Evolutionary conservation across 2,329 filamentous ascomycete genomes (phyloP), one percentile per base, ranked within the genome.

Genomic region (Triangularia verruculosa): DNA sequence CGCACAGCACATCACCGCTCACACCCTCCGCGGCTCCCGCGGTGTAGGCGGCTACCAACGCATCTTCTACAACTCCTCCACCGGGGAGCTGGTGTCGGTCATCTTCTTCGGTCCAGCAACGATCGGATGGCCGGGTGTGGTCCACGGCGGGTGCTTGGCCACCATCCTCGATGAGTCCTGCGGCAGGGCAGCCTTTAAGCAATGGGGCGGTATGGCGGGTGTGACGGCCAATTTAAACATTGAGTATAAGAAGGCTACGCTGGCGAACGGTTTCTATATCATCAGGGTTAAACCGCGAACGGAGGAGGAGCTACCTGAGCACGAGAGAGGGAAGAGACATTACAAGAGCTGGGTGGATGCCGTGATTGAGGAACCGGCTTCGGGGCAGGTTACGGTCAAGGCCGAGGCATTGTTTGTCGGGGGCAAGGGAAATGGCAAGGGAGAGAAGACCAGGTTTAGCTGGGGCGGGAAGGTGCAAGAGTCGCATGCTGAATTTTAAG

Each of bases 101-200:
- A 78, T 93, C 4, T 90, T 82, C 79, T 82, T 93, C 61, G 91
- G 90, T 6, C 74, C 79, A n/a, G 84, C 80, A 1, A 72, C 89
- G 20, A 79, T 82, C 56, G 90, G 91, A 3, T 93, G 89, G 88
- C 90, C 90, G 1, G 83, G 84, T 12, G 80, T 90, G 47, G 86
- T 87, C 59, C 90, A 94, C 76, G 90, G 90, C 61, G 90, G 90
- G 13, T 80, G 83, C 6, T 80, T 90, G 57, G 88, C 87, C 7
- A 92, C 87, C 0, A 74, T 91, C 3, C 76, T 93, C 39, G 85
- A 91, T 73, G 90, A 93, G 78, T 84, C 82, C 59, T 79, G 91
- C 66, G 86, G 86, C n/a, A 80, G 88, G 52, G 87, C 85, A 65
- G 86, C 85, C 11, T 77, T 86, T 61, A 61, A 61, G 60, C 62